Evolutionary conservation across 805 yeast genomes (phyloP).

Genomic region (Starmerella vaccinii): DNA sequence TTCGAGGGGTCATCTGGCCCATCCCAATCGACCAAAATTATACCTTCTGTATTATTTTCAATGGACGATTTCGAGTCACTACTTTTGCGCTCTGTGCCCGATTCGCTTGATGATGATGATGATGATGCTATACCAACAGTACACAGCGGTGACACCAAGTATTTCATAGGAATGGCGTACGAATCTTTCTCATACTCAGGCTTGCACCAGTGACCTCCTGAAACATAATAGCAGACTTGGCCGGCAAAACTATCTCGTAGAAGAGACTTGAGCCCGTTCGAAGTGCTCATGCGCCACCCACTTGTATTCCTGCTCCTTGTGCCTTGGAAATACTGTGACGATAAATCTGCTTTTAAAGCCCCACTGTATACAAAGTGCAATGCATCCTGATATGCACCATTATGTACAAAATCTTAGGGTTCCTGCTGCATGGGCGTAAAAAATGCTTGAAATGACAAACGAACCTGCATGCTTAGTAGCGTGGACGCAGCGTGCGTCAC

Average conservation of each 20-base stretch:
- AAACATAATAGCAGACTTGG: background rate
- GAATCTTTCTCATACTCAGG: background rate
- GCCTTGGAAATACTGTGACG: too few species aligned
- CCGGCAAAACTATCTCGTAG: background rate
- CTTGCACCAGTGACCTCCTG: background rate
- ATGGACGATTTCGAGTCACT: background rate
- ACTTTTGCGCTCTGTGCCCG: background rate
- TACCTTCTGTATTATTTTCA: background rate
- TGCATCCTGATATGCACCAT: background rate
- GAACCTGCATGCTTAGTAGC: background rate
- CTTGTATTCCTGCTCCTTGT: background rate
- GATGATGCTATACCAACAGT: background rate
- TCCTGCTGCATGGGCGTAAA: background rate
- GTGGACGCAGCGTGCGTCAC: too few species aligned
- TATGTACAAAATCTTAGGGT: background rate
- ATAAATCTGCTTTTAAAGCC: too few species aligned
- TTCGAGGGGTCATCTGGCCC: conserved; percentile 30
- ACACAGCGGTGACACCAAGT: background rate
- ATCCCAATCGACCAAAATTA: conserved; percentile 28
- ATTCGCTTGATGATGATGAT: background rate
- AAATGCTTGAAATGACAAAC: background rate
- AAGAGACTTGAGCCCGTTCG: background rate
- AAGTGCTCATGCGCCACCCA: background rate
- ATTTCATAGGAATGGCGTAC: background rate
- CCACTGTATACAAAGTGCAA: background rate